Evolutionary conservation across 2,329 filamentous ascomycete species (phyloP).

Genomic region (Colletotrichum sp.): DNA sequence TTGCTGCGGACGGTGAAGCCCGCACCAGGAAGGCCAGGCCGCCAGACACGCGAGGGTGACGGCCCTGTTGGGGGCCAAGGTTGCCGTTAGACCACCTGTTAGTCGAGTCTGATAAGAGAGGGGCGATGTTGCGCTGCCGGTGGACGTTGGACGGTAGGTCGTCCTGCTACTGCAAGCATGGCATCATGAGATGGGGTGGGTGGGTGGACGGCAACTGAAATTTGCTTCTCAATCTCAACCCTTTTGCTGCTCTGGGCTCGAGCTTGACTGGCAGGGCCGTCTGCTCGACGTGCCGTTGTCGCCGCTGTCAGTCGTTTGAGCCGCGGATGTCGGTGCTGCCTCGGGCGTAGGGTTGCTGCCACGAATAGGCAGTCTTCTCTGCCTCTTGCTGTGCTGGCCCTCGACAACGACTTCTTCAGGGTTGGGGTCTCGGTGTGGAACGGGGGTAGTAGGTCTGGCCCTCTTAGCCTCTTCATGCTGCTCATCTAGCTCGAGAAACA

Average conservation of each 20-base stretch:
- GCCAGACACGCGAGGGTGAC: background rate
- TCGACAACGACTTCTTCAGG: background rate
- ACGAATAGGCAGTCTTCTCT: background rate
- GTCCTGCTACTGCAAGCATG: constrained; percentile 8
- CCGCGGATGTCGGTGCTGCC: background rate
- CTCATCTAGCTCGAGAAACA: constrained; percentile 13
- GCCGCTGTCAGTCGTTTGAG: background rate
- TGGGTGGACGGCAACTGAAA: background rate
- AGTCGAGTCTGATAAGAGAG: constrained; percentile 14
- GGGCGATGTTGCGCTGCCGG: constrained; percentile 19
- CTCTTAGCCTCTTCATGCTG: constrained; percentile 10
- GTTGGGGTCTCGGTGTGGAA: background rate
- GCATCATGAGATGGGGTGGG: background rate
- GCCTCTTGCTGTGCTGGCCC: background rate
- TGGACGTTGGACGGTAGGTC: background rate
- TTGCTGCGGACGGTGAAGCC: background rate
- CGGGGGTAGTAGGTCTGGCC: background rate
- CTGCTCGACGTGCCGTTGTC: background rate
- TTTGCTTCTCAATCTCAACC: background rate
- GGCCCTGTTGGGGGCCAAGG: background rate
- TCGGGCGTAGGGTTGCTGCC: background rate
- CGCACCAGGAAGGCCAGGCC: background rate
- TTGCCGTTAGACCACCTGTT: background rate
- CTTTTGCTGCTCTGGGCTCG: background rate
- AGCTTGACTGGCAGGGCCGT: background rate